These are phyloP conservation scores for Trichoderma lentiforme DNA, from an alignment of 2,329 filamentous ascomycete species.

Conservation along the genomic window DNA sequence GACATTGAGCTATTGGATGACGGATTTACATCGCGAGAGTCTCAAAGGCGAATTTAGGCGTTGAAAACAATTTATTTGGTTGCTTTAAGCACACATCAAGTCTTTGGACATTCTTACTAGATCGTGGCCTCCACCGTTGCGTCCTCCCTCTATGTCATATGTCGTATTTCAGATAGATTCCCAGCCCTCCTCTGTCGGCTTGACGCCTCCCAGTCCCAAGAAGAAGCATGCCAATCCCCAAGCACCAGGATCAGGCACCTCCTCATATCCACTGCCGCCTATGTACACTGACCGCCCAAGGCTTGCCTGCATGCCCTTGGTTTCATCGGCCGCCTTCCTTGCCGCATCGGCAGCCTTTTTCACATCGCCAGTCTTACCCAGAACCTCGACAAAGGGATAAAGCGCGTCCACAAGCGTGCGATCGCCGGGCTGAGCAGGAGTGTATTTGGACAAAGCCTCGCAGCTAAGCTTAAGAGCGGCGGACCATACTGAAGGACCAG, in stretches of 20 bases:
- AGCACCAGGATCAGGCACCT: constrained; percentile 64
- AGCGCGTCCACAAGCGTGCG: constrained; percentile 88
- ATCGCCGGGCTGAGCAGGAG: constrained; percentile 84
- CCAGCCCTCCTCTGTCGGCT: constrained; percentile 39
- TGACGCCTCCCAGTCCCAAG: constrained; percentile 63
- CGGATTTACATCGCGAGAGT: constrained; percentile 31
- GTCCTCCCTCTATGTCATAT: constrained; percentile 20
- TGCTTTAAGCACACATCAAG: constrained; percentile 1
- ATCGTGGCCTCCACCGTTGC: constrained; percentile 5
- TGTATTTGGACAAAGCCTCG: constrained; percentile 73
- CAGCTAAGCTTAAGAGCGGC: constrained; percentile 69
- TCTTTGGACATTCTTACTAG: neutral
- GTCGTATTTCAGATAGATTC: constrained; percentile 29
- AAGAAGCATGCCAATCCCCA: constrained; percentile 77
- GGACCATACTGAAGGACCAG: constrained; percentile 48
- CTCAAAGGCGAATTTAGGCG: constrained; percentile 37
- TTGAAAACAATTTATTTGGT: constrained; percentile 32
- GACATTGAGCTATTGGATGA: constrained; percentile 24
- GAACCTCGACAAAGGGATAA: constrained; percentile 75
- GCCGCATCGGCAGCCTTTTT: constrained; percentile 73
- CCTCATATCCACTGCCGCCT: constrained; percentile 43
- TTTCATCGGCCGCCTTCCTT: constrained; percentile 71
- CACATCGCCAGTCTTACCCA: constrained; percentile 63
- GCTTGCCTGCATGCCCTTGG: constrained; percentile 88
- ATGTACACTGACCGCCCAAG: constrained; percentile 58